Base-by-base conservation (phyloP, 148 eudicot species). In the Fagopyrum tataricum region DNA sequence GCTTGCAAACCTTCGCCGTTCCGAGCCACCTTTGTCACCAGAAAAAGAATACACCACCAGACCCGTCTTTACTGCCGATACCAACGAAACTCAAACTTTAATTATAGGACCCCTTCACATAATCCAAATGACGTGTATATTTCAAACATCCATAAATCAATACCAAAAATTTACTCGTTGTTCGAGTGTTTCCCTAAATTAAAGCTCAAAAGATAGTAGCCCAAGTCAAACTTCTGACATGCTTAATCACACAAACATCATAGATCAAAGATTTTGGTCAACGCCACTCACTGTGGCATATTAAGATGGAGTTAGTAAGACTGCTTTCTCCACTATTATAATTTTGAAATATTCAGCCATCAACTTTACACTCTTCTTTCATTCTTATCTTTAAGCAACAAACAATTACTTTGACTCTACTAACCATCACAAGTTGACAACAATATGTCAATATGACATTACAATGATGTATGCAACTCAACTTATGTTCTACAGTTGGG, bases 281-380 rank as follows among this genome's bases (percentile, higher is more conserved):
- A 59, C 3, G 26, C 66, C 66, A 59, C 66, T 39, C 66, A 59
- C 66, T 23, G 14, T 24, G 3, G 37, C 37, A 24, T 59, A 59
- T 0, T 59, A 59, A 23, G 66, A 59, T 21, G 66, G 39, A 59
- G 66, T 59, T 59, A 59, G 66, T 59, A 59, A 31, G 66, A 59
- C 26, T 24, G 66, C 66, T 59, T 56, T 56, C 31, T 56, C 7
- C 56, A 31, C 2, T 31, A 31, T 21, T 56, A 21, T 56, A 1
- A 31, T 31, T 24, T 59, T 59, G 66, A 59, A 37, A 59, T 8
- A 59, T 59, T 59, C 37, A 59, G 66, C 40, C 23, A 59, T 59
- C 12, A 24, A 0, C 40, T 59, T 59, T 10, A 59, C 26, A 23
- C 37, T 21, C 23, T 59, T 23, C 15, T 59, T 59, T 59, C 66